Evolutionary conservation across 768 basidiomycete genomes (phyloP), one percentile per base, ranked within the genome.

Genomic region (Lactarius vividus): DNA sequence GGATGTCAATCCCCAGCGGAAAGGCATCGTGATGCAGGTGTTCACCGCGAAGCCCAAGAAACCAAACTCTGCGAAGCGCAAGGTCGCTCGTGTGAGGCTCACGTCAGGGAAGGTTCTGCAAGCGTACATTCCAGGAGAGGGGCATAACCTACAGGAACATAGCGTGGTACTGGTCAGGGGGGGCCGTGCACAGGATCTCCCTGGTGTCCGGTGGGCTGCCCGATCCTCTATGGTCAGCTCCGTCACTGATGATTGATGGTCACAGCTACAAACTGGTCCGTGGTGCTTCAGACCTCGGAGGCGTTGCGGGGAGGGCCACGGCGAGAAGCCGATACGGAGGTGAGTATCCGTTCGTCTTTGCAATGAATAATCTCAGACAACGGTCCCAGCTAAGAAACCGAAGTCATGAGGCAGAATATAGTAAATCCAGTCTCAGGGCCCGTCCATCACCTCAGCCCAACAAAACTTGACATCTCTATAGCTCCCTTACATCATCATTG

Each of bases 31-130:
- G 75, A 85, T 89, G 46, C 86, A 88, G 69, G 82, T 94, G 46
- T 85, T 88, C 71, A 92, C 87, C 60, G 85, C 84, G 70, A 92
- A 88, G 72, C 97, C 97, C 28, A 97, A 94, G 82, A 99, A 99
- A 74, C 97, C 97, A 69, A 99, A 99, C 77, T 98, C 96, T 13
- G 96, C 96, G 42, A 94, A 97, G 74, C 92, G 97, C 67, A 98
- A 98, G 80, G 93, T 98, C 63, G 95, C 95, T 53, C 84, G 92
- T 72, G 88, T 99, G 71, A 96, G 96, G 79, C 81, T 99, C 63
- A 84, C 88, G 26, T 94, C 88, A 15, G 97, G 97, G 58, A 88
- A 91, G 75, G 88, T 87, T 52, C 83, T 95, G 68, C 91, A 91
- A 81, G 95, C 94, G 18, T 98, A 98, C 76, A 94, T 98, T 64